Evolutionary conservation across 176 grass and related monocot genomes (phyloP).

Genomic region (Phragmites australis): DNA sequence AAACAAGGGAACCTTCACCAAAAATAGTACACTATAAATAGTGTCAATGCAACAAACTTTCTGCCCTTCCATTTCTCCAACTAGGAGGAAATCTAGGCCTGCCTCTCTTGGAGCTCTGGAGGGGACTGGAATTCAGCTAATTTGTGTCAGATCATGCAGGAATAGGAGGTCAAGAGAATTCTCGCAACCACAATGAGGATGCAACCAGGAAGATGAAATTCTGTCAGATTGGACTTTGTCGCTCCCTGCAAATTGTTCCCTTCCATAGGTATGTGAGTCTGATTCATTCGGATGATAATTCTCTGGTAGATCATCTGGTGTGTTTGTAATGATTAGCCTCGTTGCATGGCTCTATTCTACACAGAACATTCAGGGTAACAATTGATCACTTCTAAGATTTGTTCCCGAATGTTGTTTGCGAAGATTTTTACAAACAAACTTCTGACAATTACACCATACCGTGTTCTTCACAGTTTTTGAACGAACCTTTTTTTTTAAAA

Average conservation of each 20-base stretch:
- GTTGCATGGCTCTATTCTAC: background rate
- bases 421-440: background rate
- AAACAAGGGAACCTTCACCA: constrained; percentile 29
- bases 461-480: too few species aligned
- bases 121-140: constrained; percentile 30
- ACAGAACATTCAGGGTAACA: background rate
- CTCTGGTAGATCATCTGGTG: background rate
- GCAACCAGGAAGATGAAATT: constrained; percentile 36
- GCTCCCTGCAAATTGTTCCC: background rate
- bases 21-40: constrained; percentile 59
- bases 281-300: background rate
- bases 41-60: constrained; percentile 32
- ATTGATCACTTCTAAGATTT: background rate
- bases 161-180: constrained; percentile 34
- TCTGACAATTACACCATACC: background rate
- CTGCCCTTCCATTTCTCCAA: constrained; percentile 49
- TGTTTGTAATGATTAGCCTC: background rate
- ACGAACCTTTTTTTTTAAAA: too few species aligned
- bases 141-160: constrained; percentile 25
- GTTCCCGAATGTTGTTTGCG: background rate
- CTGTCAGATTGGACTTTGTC: background rate
- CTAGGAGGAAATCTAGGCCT: constrained; percentile 39
- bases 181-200: constrained; percentile 1
- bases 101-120: constrained; percentile 29
- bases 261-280: constrained; percentile 45